A percentile compares a stretch with the other conserved stretches of the same genome.
These are phyloP conservation scores for Mycena maculata DNA, from an alignment of 768 basidiomycete species.

Conservation along the genomic window DNA sequence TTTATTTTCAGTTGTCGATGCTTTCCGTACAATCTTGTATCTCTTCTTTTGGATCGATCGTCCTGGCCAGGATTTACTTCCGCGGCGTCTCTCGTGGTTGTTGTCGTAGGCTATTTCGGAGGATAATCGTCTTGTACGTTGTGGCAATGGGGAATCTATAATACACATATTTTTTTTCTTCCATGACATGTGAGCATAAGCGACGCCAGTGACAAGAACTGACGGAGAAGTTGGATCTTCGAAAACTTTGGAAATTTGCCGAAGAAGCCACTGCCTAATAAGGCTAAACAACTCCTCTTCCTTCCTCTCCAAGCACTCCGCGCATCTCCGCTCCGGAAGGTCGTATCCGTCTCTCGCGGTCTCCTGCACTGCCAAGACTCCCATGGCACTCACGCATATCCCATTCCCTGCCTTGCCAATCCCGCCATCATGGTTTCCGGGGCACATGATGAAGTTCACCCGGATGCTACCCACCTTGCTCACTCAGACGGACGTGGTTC, in stretches of 20 bases:
- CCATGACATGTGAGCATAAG: too few relatives aligned
- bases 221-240: too few relatives aligned
- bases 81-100: neutral
- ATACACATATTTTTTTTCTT: slow-evolving; percentile 16
- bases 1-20: slow-evolving; percentile 26
- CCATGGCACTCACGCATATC: slow-evolving; percentile 51
- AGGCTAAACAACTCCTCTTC: neutral
- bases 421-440: slow-evolving; percentile 94
- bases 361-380: slow-evolving; percentile 7
- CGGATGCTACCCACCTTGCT: slow-evolving; percentile 81
- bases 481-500: slow-evolving; percentile 87
- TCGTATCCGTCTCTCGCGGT: slow-evolving; percentile 2
- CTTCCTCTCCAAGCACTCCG: slow-evolving; percentile 2
- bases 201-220: too few relatives aligned
- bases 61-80: neutral
- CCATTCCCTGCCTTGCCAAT: slow-evolving; percentile 63
- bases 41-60: slow-evolving; percentile 17
- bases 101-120: neutral
- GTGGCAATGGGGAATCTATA: slow-evolving; percentile 14
- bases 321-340: neutral
- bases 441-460: slow-evolving; percentile 93
- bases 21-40: slow-evolving; percentile 26
- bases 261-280: neutral
- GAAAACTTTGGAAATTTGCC: neutral
- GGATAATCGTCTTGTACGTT: slow-evolving; percentile 20